Evolutionary conservation across 805 yeast species (phyloP), one percentile per base, ranked within the genome.

Genomic region (Lachancea quebecensis): DNA sequence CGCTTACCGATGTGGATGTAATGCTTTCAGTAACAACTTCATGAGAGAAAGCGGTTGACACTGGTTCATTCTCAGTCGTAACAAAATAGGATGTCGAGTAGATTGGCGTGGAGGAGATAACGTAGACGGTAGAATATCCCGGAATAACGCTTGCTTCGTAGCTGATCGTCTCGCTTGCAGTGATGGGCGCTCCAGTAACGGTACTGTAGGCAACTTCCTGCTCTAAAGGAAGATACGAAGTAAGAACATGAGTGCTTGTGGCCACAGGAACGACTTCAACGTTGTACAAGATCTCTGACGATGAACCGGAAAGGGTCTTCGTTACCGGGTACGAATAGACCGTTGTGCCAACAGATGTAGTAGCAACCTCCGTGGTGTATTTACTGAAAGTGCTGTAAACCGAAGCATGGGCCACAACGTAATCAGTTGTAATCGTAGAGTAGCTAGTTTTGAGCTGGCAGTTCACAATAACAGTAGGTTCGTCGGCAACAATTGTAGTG

Each of bases 351-450:
- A 39, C 28, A 7, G 42, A 39, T 8, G 36, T 39, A 10, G 17
- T 34, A 15, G 30, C 30, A 29, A 17, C 42, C 17, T 31, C 28
- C 14, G 42, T 39, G 16, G 42, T 39, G 42, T 17, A 30, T 15
- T 35, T 32, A 31, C 17, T 30, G 2, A 31, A 16, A n/a, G 36
- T 32, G 10, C 36, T 39, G 42, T 39, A 39, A 17, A 30, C 42
- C 2, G 36, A 29, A 10, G 35, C 35, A 18, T 39, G 42, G 10
- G 18, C 28, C 4, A 39, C 12, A 14, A 39, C 42, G 12, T 39
- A 39, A 25, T 31, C 36, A 6, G 42, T 39, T 2, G 42, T 39
- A 15, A 39, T 16, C n/a, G 42, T 39, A 7, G 42, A 39, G 14
- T 31, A 39, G n/a, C 42, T 39, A 31, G 42, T 39, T n/a, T 39